Evolutionary conservation across 768 basidiomycete species (phyloP).

Genomic region (Lentinula lateritia): DNA sequence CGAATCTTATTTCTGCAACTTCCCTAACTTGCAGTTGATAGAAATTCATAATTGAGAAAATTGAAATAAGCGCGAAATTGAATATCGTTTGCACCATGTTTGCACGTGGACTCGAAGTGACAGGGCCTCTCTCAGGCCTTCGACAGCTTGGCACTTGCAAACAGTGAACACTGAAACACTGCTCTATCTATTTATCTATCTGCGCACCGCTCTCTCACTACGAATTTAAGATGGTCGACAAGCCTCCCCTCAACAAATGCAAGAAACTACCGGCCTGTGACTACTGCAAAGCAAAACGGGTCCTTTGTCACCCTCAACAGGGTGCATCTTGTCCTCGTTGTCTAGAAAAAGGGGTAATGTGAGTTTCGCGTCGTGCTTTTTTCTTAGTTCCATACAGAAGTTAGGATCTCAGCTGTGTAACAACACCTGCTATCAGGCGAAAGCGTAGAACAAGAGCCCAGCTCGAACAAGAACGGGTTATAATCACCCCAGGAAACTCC

Average conservation of each 20-base stretch:
- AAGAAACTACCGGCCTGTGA: slow-evolving; percentile 8
- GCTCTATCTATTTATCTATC: too few relatives aligned
- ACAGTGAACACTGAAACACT: too few relatives aligned
- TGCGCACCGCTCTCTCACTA: too few relatives aligned
- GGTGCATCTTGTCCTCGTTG: slow-evolving; percentile 10
- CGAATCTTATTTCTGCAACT: neutral
- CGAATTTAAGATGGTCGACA: neutral
- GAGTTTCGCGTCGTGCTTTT: neutral
- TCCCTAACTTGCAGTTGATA: too few relatives aligned
- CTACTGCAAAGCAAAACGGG: slow-evolving; percentile 7
- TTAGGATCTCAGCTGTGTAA: slow-evolving; percentile 7
- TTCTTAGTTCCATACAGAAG: neutral
- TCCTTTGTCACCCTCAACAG: slow-evolving; percentile 7
- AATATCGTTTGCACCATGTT: too few relatives aligned
- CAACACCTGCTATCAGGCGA: slow-evolving; percentile 3
- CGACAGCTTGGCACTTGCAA: neutral
- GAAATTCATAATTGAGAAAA: neutral
- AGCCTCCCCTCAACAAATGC: neutral
- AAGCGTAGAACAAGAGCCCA: neutral
- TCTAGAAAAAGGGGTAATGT: slow-evolving; percentile 8
- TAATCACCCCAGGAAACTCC: neutral
- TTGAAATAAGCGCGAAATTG: too few relatives aligned
- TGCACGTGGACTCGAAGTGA: too few relatives aligned
- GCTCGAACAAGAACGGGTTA: neutral
- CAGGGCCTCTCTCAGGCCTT: too few relatives aligned